phyloP scores from a whole-genome alignment of 1,284 basidiomycete genomes.

The Ganoderma leucocontextum region DNA sequence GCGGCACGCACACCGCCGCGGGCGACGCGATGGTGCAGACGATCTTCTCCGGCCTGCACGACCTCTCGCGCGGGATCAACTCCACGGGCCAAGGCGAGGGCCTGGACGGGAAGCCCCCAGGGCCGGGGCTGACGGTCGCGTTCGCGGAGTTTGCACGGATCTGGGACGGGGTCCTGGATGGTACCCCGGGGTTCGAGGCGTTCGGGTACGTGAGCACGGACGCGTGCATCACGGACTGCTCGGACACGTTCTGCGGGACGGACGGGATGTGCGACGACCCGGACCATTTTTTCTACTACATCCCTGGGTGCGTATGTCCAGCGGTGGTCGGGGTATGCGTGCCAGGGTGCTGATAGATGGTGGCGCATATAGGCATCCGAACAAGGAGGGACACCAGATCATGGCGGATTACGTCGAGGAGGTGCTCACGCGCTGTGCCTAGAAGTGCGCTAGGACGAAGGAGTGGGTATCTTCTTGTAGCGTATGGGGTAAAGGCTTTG shows the following conservation, averaged over 20 bases:
- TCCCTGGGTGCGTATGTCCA: constrained; percentile 50
- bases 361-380: constrained; percentile 47
- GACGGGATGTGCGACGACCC: constrained; percentile 48
- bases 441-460: neutral
- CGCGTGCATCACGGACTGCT: constrained; percentile 37
- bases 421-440: constrained; percentile 39
- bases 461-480: neutral
- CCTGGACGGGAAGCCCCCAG: constrained; percentile 1
- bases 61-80: constrained; percentile 29
- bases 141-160: constrained; percentile 42
- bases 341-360: neutral
- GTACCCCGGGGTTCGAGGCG: constrained; percentile 41
- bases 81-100: constrained; percentile 10
- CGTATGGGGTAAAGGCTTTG: neutral
- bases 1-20: constrained; percentile 36
- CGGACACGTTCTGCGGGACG: constrained; percentile 29
- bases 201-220: constrained; percentile 45
- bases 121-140: constrained; percentile 33
- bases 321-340: neutral
- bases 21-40: constrained; percentile 44
- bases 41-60: constrained; percentile 39
- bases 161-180: constrained; percentile 42
- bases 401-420: constrained; percentile 58
- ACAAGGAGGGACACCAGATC: constrained; percentile 50
- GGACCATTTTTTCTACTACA: constrained; percentile 59